phyloP scores from a whole-genome alignment of 345 rosid genomes.

The Draba incana region DNA sequence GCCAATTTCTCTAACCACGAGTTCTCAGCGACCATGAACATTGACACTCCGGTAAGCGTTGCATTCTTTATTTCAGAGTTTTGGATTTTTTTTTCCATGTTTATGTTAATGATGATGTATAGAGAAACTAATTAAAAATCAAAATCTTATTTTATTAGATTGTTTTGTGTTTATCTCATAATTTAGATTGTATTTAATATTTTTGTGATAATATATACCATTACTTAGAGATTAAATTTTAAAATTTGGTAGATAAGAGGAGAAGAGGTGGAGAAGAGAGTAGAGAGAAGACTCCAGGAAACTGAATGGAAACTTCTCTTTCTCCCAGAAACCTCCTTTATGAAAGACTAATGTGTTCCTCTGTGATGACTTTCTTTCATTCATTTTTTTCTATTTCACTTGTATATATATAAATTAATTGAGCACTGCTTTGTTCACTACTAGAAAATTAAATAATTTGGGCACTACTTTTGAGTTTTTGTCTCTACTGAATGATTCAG shows the following conservation, averaged over 20 bases:
- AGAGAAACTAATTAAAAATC: no score
- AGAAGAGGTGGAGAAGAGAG: slow-evolving; percentile 50
- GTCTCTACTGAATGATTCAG: not conserved
- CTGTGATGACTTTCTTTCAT: slow-evolving; percentile 22
- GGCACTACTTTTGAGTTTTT: slow-evolving; percentile 6
- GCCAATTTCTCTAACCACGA: slow-evolving; percentile 47
- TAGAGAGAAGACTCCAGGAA: slow-evolving; percentile 48
- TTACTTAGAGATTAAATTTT: not conserved
- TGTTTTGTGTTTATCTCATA: not conserved
- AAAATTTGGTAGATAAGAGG: slow-evolving; percentile 48
- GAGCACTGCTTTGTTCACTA: slow-evolving; percentile 11
- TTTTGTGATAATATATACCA: not conserved
- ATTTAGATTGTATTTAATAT: not conserved
- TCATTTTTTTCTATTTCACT: not conserved
- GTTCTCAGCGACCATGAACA: slow-evolving; percentile 47
- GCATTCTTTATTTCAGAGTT: not conserved
- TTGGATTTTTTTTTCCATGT: not conserved
- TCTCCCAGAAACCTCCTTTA: slow-evolving; percentile 34
- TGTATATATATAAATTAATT: not conserved
- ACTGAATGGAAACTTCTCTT: slow-evolving; percentile 44
- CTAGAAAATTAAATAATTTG: not conserved
- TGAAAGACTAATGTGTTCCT: slow-evolving; percentile 13
- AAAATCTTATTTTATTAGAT: not conserved
- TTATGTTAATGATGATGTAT: no score
- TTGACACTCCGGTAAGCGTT: slow-evolving; percentile 49